A percentile compares a stretch with the other conserved stretches of the same genome.
These are phyloP conservation scores for Calophaca sinica DNA, from an alignment of 306 rosid species.

Conservation along the genomic window DNA sequence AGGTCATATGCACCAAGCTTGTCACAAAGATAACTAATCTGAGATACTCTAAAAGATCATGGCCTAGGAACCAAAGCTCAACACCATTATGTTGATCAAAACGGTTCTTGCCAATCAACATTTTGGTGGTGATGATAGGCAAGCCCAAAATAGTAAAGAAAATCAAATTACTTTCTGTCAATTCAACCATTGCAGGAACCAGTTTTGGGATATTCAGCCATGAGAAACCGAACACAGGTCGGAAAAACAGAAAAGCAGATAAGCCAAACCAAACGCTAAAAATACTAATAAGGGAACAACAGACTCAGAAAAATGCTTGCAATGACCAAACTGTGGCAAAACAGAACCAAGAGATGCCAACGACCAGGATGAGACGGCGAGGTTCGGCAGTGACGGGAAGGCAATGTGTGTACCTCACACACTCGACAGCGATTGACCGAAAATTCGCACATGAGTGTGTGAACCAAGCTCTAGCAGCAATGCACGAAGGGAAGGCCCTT, in stretches of 20 bases:
- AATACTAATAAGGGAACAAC: not conserved
- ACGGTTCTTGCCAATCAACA: not conserved
- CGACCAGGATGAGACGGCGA: not conserved
- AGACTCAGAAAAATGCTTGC: not conserved
- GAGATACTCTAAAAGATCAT: not conserved
- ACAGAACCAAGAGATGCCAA: not conserved
- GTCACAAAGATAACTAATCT: not conserved
- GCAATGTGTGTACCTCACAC: no score
- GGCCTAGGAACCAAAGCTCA: not conserved
- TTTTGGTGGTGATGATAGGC: conserved; percentile 1
- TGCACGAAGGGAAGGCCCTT: not conserved
- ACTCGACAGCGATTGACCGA: no score
- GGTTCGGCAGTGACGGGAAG: not conserved
- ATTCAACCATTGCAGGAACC: conserved; percentile 4
- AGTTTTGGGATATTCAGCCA: no score
- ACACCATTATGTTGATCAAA: not conserved
- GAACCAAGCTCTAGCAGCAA: not conserved
- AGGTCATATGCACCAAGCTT: not conserved
- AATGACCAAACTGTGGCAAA: conserved; percentile 4
- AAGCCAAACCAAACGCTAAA: conserved; percentile 1
- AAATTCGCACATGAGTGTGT: not conserved
- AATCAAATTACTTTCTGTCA: not conserved
- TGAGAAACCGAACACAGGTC: not conserved
- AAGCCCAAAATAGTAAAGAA: conserved; percentile 8
- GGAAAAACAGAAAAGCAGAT: conserved; percentile 6